Base-by-base conservation (phyloP, 2,329 filamentous ascomycete species). In the Xylariales sp. region DNA sequence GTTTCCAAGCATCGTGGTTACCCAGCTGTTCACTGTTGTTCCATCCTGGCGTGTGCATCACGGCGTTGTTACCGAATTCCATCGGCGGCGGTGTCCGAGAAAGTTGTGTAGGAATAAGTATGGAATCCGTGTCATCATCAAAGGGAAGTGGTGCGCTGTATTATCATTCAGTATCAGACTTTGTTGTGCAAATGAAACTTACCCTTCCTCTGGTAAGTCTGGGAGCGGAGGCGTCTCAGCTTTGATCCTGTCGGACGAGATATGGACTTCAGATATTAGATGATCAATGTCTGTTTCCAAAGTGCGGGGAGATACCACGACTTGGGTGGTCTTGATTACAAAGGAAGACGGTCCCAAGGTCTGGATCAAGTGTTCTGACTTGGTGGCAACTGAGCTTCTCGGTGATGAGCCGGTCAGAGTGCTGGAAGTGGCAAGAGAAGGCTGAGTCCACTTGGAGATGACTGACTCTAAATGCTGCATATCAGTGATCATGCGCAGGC, bases 381-480 rank as follows among this genome's bases (percentile, higher is more conserved):
- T 57, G 14, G 58, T 59, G 10, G 53, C 34, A 15, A 45, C 47
- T 4, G 54, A 52, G 29, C 63, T 60, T 11, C 54, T 46, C 8
- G 54, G 45, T 4, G 61, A 62, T 4, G 53, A 53, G 35, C 56
- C 61, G 14, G 57, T 59, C 8, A 62, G 60, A 6, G 59, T 60
- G 10, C 57, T 59, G 12, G 59, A 57, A 9, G 52, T 57, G 24
- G 50, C 46, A 29, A 54, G 50, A n/a, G 61, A 58, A 29, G 51
- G 53, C 14, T 66, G 61, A 15, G 70, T 71, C 58, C 66, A 65
- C 48, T 61, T 69, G 0, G 71, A 73, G 22, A 69, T 54, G 3
- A 67, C 61, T 4, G 72, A 73, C 38, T 71, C 72, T 61, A 44
- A n/a, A n/a, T n/a, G n/a, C n/a, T n/a, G n/a, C n/a, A n/a, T n/a